Evolutionary conservation across 2,329 filamentous ascomycete species (phyloP).

Genomic region (Aspergillus fumigatiaffinis): DNA sequence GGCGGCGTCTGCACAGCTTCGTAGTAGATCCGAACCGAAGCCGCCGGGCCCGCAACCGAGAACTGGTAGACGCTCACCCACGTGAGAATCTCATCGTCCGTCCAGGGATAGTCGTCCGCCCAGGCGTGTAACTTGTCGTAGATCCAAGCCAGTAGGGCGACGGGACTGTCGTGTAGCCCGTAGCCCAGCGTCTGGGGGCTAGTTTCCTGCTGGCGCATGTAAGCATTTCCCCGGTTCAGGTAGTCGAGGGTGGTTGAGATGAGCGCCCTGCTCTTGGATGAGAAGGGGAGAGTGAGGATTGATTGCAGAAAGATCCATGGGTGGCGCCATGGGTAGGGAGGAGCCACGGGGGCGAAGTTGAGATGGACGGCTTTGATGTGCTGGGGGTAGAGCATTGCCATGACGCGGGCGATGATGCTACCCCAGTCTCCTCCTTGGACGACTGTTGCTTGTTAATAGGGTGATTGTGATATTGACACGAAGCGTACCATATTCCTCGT

Average conservation of each 20-base stretch:
- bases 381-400: slow-evolving; percentile 57
- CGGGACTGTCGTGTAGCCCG: slow-evolving; percentile 64
- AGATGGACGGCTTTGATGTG: slow-evolving; percentile 59
- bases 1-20: slow-evolving; percentile 47
- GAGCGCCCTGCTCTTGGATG: slow-evolving; percentile 18
- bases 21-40: slow-evolving; percentile 68
- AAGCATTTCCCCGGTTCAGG: slow-evolving; percentile 38
- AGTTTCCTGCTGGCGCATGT: slow-evolving; percentile 59
- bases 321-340: slow-evolving; percentile 49
- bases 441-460: slow-evolving; percentile 12
- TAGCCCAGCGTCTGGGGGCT: slow-evolving; percentile 72
- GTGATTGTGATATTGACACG: not conserved
- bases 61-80: slow-evolving; percentile 75
- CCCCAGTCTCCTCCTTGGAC: slow-evolving; percentile 70
- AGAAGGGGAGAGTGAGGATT: slow-evolving; percentile 28
- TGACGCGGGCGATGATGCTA: slow-evolving; percentile 57
- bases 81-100: slow-evolving; percentile 69
- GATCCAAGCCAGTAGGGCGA: slow-evolving; percentile 71
- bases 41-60: slow-evolving; percentile 63
- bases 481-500: slow-evolving; percentile 52
- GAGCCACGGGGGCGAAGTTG: slow-evolving; percentile 51
- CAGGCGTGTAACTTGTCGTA: slow-evolving; percentile 77
- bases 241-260: slow-evolving; percentile 22
- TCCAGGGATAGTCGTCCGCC: slow-evolving; percentile 70
- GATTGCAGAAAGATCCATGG: slow-evolving; percentile 51